Conservation (phyloP, 129 eudicot genomes). For the Chrysanthemum lavandulifolium region DNA sequence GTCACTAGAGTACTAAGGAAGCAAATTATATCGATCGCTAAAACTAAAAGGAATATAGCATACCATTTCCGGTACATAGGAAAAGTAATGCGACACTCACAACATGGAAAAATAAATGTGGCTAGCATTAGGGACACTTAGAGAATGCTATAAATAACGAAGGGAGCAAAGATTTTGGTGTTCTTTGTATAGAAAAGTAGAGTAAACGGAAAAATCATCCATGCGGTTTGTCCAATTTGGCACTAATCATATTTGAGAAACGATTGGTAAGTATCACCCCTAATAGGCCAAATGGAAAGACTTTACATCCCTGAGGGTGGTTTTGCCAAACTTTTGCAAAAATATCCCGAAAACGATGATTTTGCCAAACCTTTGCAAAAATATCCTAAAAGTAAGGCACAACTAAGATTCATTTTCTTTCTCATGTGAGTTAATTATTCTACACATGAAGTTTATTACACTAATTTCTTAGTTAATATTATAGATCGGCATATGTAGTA, state of each 20-base stretch:
- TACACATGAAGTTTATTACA: neutral
- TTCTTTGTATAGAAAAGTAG: neutral
- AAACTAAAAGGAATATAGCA: slow-evolving; percentile 13
- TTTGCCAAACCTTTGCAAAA: too few species aligned
- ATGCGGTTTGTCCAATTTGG: too few species aligned
- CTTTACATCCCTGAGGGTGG: too few species aligned
- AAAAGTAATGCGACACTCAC: neutral
- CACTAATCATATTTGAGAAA: too few species aligned
- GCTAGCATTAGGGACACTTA: slow-evolving; percentile 3
- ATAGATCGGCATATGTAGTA: neutral
- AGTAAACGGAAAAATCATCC: neutral
- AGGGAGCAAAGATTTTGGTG: slow-evolving; percentile 11
- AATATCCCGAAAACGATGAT: neutral
- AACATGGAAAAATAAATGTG: neutral
- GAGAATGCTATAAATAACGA: slow-evolving; percentile 1
- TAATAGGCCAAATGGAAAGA: too few species aligned
- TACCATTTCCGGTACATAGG: neutral
- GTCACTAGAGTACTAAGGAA: neutral
- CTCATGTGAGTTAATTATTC: neutral
- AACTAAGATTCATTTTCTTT: neutral
- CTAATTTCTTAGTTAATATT: neutral
- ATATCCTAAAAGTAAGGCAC: neutral
- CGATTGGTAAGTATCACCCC: too few species aligned
- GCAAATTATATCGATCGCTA: neutral
- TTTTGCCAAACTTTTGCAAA: too few species aligned